phyloP scores from a whole-genome alignment of 2,329 filamentous ascomycete species.

The Alternaria ethzedia region DNA sequence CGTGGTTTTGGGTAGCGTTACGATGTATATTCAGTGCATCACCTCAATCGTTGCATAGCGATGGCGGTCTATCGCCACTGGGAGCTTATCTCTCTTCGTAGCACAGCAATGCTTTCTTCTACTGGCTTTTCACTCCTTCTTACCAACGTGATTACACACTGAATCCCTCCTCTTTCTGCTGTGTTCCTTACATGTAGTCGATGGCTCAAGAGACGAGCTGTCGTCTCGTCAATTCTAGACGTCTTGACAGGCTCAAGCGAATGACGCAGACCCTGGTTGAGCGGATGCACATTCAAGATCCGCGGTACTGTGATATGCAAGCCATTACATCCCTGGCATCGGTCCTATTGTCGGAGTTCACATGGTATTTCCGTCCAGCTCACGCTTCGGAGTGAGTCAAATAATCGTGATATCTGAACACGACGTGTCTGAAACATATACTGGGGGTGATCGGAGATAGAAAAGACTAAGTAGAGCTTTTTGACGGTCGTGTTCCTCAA shows the following conservation, averaged over 20 bases:
- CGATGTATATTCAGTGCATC: not conserved
- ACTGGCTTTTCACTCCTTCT: not conserved
- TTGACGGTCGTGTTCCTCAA: not conserved
- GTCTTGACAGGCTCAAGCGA: not conserved
- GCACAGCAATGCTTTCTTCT: not conserved
- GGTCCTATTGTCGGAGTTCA: not conserved
- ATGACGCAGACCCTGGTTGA: not conserved
- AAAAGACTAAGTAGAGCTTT: not conserved
- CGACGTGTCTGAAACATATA: rapidly evolving
- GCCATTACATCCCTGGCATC: not conserved
- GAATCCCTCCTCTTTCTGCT: not conserved
- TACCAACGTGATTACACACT: not conserved
- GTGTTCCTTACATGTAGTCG: not conserved
- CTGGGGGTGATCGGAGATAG: not conserved
- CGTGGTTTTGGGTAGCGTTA: not conserved
- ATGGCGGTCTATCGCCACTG: not conserved
- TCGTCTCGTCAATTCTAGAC: not conserved
- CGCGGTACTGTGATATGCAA: not conserved
- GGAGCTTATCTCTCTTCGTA: not conserved
- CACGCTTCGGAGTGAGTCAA: not conserved
- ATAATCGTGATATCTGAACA: not conserved
- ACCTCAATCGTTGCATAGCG: not conserved
- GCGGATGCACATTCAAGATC: not conserved
- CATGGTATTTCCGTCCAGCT: not conserved
- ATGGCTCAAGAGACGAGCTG: not conserved